Conservation (phyloP, 2,329 filamentous ascomycete species). For the Sordariomycetes sp. region DNA sequence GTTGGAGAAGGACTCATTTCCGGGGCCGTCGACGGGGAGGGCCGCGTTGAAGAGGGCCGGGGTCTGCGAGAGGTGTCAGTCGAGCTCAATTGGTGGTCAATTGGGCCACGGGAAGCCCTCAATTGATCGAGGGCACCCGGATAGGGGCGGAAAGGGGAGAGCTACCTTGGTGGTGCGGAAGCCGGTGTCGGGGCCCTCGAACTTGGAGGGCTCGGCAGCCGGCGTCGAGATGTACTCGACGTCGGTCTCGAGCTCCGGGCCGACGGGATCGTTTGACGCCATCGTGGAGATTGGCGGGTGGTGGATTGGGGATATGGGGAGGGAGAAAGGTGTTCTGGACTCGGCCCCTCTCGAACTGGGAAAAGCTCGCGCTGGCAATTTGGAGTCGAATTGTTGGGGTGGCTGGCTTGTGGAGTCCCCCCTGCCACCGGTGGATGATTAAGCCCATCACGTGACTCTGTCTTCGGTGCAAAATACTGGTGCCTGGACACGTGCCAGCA, state of each 20-base stretch:
- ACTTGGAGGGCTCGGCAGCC: conserved; percentile 37
- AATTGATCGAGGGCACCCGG: conserved; percentile 12
- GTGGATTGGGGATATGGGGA: neutral
- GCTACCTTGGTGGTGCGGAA: conserved; percentile 31
- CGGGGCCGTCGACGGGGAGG: conserved; percentile 78
- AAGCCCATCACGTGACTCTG: neutral
- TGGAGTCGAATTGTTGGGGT: neutral
- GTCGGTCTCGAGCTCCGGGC: conserved; percentile 18
- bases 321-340: neutral
- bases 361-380: neutral
- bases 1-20: conserved; percentile 83
- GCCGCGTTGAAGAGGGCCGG: conserved; percentile 89
- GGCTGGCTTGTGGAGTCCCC: neutral
- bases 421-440: neutral
- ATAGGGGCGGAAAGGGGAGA: neutral
- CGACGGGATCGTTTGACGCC: conserved; percentile 3
- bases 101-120: neutral
- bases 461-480: too few species aligned
- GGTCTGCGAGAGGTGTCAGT: conserved; percentile 43
- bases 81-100: neutral
- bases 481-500: too few species aligned
- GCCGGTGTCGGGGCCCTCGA: conserved; percentile 55
- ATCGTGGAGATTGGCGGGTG: conserved; percentile 1
- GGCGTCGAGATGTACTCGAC: conserved; percentile 32
- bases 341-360: neutral